Percentiles rank a stretch among this genome's conserved stretches.
phyloP scores from a whole-genome alignment of 1,139 yeast genomes.

The Blastobotrys malaysiensis region DNA sequence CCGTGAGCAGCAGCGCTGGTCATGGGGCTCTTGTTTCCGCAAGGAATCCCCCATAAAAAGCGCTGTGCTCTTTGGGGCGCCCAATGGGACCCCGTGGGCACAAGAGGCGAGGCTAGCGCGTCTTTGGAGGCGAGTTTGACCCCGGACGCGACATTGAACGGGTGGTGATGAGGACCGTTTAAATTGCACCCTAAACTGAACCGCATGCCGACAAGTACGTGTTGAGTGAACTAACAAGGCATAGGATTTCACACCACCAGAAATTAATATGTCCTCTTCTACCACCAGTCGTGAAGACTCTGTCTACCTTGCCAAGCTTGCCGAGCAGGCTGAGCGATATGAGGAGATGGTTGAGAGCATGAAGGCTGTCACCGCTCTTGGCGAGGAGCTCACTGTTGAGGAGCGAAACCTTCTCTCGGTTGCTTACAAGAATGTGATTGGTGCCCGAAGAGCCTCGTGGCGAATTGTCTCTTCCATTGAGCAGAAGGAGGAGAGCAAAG shows the following conservation, averaged over 20 bases:
- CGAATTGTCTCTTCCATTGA: conserved; percentile 96
- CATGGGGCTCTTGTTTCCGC: too few species aligned
- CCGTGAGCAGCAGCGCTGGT: too few species aligned
- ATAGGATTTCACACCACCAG: not conserved
- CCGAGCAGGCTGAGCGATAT: conserved; percentile 99
- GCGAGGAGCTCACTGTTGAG: conserved; percentile 93
- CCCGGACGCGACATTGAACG: too few species aligned
- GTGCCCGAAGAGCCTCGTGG: conserved; percentile 99
- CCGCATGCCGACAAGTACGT: too few species aligned
- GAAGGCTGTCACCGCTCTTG: conserved; percentile 95
- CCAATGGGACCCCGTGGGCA: too few species aligned
- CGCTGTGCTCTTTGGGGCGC: too few species aligned
- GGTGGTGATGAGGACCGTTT: too few species aligned
- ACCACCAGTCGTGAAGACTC: conserved; percentile 80
- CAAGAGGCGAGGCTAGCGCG: too few species aligned
- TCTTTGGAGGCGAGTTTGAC: too few species aligned
- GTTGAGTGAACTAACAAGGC: not conserved
- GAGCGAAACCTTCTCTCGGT: conserved; percentile 96
- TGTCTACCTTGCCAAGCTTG: conserved; percentile 96
- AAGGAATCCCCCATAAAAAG: too few species aligned
- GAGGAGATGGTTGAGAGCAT: conserved; percentile 95
- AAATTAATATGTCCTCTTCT: conserved; percentile 11
- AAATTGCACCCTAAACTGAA: not conserved
- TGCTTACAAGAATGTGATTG: conserved; percentile 97
- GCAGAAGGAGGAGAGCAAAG: conserved; percentile 96